Conservation (phyloP, 2,329 filamentous ascomycete species). For the Fusarium sambucinum region DNA sequence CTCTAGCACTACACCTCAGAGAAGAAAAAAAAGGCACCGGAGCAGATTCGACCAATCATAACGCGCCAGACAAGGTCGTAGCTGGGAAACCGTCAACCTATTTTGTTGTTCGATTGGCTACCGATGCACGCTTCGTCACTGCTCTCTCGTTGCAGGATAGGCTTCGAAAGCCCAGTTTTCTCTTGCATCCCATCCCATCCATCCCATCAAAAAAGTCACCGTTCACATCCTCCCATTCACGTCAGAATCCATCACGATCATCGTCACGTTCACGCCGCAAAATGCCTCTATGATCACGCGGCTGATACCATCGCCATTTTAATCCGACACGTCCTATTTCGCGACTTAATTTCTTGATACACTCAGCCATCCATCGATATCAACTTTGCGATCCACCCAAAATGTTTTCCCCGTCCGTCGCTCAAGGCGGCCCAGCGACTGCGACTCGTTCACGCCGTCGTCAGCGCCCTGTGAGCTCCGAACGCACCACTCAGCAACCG, state of each 20-base stretch:
- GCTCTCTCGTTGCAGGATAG: constrained; percentile 18
- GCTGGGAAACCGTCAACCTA: constrained; percentile 39
- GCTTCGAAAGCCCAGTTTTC: constrained; percentile 39
- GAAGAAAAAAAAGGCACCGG: constrained; percentile 11
- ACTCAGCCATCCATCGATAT: constrained; percentile 22
- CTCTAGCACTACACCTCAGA: constrained; percentile 27
- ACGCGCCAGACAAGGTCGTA: constrained; percentile 33
- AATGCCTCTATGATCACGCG: constrained; percentile 47
- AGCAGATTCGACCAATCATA: constrained; percentile 36
- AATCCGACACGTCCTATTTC: constrained; percentile 26
- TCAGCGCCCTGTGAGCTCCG: constrained; percentile 69
- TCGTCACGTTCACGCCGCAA: constrained; percentile 41
- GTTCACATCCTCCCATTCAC: constrained; percentile 39
- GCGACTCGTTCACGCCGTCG: constrained; percentile 71
- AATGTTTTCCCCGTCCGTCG: constrained; percentile 72
- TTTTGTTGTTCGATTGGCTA: constrained; percentile 47
- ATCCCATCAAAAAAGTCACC: constrained; percentile 42
- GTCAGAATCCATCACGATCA: constrained; percentile 35
- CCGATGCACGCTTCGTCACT: constrained; percentile 49
- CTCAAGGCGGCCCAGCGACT: constrained; percentile 65
- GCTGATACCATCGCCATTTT: constrained; percentile 44
- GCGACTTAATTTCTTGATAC: constrained; percentile 25
- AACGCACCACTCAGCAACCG: constrained; percentile 67
- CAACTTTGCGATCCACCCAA: constrained; percentile 45
- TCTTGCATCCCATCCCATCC: constrained; percentile 25